These are phyloP conservation scores for Eucalyptus microcorys DNA, from an alignment of 345 rosid species.

Conservation along the genomic window DNA sequence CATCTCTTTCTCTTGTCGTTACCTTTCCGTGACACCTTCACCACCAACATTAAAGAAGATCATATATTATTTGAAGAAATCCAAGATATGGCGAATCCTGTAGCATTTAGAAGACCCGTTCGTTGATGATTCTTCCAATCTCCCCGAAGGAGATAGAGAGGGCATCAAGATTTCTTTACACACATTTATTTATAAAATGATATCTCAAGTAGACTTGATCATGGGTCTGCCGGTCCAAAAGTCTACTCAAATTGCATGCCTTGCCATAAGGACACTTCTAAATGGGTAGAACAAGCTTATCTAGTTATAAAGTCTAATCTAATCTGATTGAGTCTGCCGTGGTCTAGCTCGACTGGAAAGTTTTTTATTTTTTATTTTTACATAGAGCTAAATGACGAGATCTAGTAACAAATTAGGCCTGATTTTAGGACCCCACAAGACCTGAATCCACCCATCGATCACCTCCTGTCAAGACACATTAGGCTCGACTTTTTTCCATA, in stretches of 20 bases:
- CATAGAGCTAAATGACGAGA: neutral
- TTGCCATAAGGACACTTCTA: neutral
- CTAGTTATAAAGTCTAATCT: neutral
- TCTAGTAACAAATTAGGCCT: neutral
- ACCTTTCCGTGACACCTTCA: neutral
- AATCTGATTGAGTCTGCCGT: neutral
- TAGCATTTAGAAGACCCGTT: neutral
- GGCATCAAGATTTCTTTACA: neutral
- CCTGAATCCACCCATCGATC: neutral
- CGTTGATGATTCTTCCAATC: neutral
- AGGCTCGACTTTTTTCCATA: neutral
- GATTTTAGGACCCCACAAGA: neutral
- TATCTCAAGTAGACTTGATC: neutral
- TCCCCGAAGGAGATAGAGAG: neutral
- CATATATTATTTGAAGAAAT: neutral
- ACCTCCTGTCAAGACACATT: neutral
- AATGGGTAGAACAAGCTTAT: neutral
- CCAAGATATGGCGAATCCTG: neutral
- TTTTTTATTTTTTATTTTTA: neutral
- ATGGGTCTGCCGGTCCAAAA: fast-evolving
- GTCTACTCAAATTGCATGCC: neutral
- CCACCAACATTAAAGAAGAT: neutral
- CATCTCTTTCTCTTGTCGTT: neutral
- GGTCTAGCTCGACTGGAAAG: fast-evolving
- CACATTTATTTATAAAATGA: neutral